phyloP scores from a whole-genome alignment of 2,329 filamentous ascomycete species.

The Aspergillus costaricaensis region DNA sequence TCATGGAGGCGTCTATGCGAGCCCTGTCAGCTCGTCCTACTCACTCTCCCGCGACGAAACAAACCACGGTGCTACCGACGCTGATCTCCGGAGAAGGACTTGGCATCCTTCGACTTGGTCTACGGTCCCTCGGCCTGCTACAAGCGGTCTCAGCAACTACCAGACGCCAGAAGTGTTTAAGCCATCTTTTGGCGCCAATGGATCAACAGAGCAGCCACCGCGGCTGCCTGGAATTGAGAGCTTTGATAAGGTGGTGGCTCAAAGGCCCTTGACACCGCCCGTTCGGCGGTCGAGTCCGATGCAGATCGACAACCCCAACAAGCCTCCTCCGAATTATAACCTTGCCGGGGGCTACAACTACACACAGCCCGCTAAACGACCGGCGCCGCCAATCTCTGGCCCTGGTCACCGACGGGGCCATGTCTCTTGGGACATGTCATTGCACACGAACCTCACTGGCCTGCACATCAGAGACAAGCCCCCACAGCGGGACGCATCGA shows the following conservation, averaged over 20 bases:
- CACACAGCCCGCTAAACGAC: slow-evolving; percentile 36
- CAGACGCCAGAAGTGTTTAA: slow-evolving; percentile 67
- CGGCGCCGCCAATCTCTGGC: slow-evolving; percentile 45
- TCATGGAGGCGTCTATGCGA: slow-evolving; percentile 65
- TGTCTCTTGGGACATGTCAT: slow-evolving; percentile 52
- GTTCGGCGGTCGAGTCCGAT: slow-evolving; percentile 72
- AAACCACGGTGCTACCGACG: slow-evolving; percentile 56
- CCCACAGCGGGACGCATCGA: slow-evolving; percentile 38
- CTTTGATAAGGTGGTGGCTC: slow-evolving; percentile 71
- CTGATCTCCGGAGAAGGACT: slow-evolving; percentile 78
- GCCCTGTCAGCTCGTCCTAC: slow-evolving; percentile 67
- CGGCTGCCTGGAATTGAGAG: slow-evolving; percentile 89
- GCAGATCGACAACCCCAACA: slow-evolving; percentile 64
- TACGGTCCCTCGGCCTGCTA: slow-evolving; percentile 63
- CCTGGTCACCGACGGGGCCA: slow-evolving; percentile 49
- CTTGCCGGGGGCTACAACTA: slow-evolving; percentile 41
- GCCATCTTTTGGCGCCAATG: slow-evolving; percentile 56
- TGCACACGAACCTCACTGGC: slow-evolving; percentile 48
- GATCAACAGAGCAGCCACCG: slow-evolving; percentile 59
- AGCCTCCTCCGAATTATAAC: slow-evolving; percentile 29
- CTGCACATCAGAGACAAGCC: slow-evolving; percentile 44
- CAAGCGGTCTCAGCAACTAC: slow-evolving; percentile 74
- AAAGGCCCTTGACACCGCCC: slow-evolving; percentile 63
- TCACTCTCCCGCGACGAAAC: slow-evolving; percentile 42
- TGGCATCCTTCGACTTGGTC: slow-evolving; percentile 79